These are phyloP conservation scores for Crithidia brevicula DNA, from an alignment of 208 protist genomes.

Conservation along the genomic window DNA sequence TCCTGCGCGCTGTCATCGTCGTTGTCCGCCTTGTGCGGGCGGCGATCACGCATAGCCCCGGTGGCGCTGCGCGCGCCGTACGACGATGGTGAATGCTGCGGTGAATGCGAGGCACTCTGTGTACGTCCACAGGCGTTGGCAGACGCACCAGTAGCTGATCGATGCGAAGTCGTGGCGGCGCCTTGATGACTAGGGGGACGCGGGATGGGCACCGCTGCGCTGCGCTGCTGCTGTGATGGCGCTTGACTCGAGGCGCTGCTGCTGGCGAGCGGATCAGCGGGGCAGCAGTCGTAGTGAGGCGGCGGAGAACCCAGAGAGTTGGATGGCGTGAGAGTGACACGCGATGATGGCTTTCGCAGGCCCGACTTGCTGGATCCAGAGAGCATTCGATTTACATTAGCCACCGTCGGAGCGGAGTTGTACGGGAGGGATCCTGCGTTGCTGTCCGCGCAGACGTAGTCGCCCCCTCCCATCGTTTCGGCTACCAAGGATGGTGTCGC, in stretches of 20 bases:
- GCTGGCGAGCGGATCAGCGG: not conserved
- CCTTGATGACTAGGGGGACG: not conserved
- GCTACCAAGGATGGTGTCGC: constrained; percentile 6
- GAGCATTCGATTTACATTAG: constrained; percentile 4
- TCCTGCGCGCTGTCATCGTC: constrained; percentile 17
- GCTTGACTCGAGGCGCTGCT: constrained; percentile 3
- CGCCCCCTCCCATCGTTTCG: not conserved
- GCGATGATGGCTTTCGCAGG: not conserved
- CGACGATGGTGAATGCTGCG: constrained; percentile 4
- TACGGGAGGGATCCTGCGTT: constrained; percentile 26
- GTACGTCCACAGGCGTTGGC: not conserved
- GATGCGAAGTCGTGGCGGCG: not conserved
- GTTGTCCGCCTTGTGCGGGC: constrained; percentile 5
- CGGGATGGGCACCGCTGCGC: not conserved
- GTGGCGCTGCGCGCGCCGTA: constrained; percentile 4
- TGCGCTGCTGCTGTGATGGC: constrained; percentile 8
- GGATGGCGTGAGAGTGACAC: not conserved
- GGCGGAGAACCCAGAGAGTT: not conserved
- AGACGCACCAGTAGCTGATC: not conserved
- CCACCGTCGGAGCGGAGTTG: constrained; percentile 20
- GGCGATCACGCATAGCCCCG: constrained; percentile 1
- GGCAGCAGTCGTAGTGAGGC: not conserved
- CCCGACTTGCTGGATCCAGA: not conserved
- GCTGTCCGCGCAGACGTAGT: not conserved
- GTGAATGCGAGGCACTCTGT: constrained; percentile 4